Evolutionary conservation across 306 rosid species (phyloP).

Genomic region (Sindora glabra): DNA sequence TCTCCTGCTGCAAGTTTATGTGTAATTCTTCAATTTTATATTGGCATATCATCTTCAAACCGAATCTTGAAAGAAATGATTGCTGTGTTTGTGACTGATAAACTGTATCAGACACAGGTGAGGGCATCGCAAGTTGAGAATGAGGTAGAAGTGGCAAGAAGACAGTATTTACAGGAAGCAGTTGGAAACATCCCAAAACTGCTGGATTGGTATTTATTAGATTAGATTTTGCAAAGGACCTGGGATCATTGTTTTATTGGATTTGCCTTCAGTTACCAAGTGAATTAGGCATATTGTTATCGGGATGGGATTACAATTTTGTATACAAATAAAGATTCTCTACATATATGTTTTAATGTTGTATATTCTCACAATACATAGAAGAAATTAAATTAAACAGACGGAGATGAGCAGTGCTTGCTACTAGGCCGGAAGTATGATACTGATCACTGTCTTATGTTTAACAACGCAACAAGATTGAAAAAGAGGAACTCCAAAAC

Average conservation of each 20-base stretch:
- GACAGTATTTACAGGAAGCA: conserved; percentile 81
- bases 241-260: no score
- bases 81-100: no score
- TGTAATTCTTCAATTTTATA: background rate
- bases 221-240: no score
- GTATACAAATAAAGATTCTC: conserved; percentile 28
- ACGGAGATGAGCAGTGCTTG: background rate
- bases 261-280: no score
- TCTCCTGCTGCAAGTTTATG: conserved; percentile 86
- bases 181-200: conserved; percentile 51
- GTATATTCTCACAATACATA: background rate
- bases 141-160: conserved; percentile 76
- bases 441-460: background rate
- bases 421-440: background rate
- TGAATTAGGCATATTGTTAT: conserved; percentile 9
- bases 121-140: conserved; percentile 81
- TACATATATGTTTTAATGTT: background rate
- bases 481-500: no score
- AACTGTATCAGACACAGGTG: conserved; percentile 60
- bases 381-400: background rate
- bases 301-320: conserved; percentile 34
- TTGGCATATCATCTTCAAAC: background rate
- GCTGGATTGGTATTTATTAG: no score
- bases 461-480: no score
- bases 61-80: background rate